phyloP scores from a whole-genome alignment of 805 yeast species.

The Spathaspora arborariae region DNA sequence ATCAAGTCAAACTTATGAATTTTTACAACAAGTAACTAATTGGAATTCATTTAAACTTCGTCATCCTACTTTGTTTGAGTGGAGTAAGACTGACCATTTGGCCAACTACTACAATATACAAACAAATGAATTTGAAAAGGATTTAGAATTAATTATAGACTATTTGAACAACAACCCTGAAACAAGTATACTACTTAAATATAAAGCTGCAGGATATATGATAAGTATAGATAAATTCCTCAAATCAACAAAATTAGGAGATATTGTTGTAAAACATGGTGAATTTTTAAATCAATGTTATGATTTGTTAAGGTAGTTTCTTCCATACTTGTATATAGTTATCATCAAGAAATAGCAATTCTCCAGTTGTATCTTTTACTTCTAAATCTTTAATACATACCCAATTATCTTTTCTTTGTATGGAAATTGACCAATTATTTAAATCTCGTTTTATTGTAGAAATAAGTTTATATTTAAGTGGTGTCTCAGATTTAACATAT shows the following conservation, averaged over 20 bases:
- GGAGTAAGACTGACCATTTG: background rate
- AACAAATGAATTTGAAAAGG: constrained; percentile 10
- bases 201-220: constrained; percentile 17
- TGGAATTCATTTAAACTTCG: constrained; percentile 27
- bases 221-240: constrained; percentile 17
- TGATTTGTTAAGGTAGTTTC: constrained; percentile 10
- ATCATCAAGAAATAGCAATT: constrained; percentile 58
- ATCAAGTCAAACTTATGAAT: constrained; percentile 11
- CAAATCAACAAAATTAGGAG: constrained; percentile 16
- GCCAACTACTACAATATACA: constrained; percentile 6
- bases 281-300: constrained; percentile 7
- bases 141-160: constrained; percentile 11
- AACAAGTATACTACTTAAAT: constrained; percentile 7
- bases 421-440: constrained; percentile 15
- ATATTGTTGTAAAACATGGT: constrained; percentile 5
- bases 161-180: constrained; percentile 3
- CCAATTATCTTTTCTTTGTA: constrained; percentile 43
- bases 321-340: constrained; percentile 70
- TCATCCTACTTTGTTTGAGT: constrained; percentile 21
- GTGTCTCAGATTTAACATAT: constrained; percentile 15
- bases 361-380: constrained; percentile 47
- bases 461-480: constrained; percentile 31
- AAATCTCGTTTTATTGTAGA: constrained; percentile 15
- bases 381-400: constrained; percentile 51
- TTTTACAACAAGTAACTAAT: constrained; percentile 16